These are phyloP conservation scores for Rosa hybrid DNA, from an alignment of 331 rosid genomes.

Conservation along the genomic window DNA sequence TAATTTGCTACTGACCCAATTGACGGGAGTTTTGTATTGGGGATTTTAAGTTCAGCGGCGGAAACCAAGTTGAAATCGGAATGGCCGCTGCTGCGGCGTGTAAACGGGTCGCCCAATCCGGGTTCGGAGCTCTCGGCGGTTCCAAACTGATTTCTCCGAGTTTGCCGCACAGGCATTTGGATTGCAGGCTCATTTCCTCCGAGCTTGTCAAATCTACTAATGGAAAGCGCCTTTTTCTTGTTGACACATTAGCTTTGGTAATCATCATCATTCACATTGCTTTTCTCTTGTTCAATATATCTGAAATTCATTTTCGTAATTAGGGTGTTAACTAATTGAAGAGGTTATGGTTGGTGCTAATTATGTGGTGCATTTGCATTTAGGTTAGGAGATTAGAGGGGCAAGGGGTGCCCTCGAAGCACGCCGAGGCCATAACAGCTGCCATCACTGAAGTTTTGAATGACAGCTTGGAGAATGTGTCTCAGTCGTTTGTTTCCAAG, in stretches of 20 bases:
- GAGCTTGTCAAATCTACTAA: constrained; percentile 66
- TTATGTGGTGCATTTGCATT: constrained; percentile 18
- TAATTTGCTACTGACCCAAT: neutral
- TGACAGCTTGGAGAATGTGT: constrained; percentile 80
- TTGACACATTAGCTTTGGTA: constrained; percentile 92
- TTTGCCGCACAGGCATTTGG: constrained; percentile 34
- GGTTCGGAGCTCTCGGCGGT: constrained; percentile 41
- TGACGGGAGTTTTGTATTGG: neutral
- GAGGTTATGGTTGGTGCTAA: neutral
- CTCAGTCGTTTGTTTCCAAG: constrained; percentile 78
- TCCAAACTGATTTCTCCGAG: constrained; percentile 26
- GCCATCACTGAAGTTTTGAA: constrained; percentile 85
- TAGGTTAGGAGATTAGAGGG: constrained; percentile 90
- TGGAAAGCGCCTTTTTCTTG: constrained; percentile 72
- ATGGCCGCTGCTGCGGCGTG: constrained; percentile 75
- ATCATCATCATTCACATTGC: neutral
- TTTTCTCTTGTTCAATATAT: neutral
- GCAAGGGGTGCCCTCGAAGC: constrained; percentile 77
- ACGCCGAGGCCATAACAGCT: constrained; percentile 92
- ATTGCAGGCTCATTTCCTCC: constrained; percentile 40
- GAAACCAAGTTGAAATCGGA: neutral
- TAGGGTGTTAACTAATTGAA: neutral
- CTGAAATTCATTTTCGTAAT: neutral
- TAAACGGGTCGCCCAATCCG: constrained; percentile 49
- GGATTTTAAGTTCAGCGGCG: neutral